Evolutionary conservation across 2,329 filamentous ascomycete genomes (phyloP).

Genomic region (Cadophora gregata): DNA sequence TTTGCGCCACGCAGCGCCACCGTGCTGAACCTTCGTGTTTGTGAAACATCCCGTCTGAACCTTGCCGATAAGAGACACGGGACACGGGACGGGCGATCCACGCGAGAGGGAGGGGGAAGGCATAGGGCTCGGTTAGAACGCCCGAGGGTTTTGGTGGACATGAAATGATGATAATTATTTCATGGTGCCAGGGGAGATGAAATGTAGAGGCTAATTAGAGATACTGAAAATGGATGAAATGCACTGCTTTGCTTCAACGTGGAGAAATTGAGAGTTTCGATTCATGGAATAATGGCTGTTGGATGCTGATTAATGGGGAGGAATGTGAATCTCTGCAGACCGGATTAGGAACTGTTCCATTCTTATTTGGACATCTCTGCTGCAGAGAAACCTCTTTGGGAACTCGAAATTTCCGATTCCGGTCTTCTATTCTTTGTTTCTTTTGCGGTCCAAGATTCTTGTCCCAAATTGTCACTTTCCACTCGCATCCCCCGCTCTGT

Average conservation of each 20-base stretch:
- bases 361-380: neutral
- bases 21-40: neutral
- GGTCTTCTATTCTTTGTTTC: no score
- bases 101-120: neutral
- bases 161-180: neutral
- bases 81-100: neutral
- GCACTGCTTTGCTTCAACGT: no score
- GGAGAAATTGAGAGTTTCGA: no score
- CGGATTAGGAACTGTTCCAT: neutral
- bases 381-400: no score
- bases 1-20: constrained; percentile 6
- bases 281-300: no score
- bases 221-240: neutral
- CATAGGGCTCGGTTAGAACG: neutral
- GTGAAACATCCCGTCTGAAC: constrained; percentile 9
- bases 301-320: neutral
- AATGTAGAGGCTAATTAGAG: neutral
- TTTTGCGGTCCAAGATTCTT: no score
- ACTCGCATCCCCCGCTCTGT: neutral
- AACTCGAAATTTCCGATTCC: no score
- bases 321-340: neutral
- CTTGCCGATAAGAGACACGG: neutral
- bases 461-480: neutral
- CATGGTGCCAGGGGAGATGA: neutral
- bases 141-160: neutral